Evolutionary conservation across 768 basidiomycete genomes (phyloP), one percentile per base, ranked within the genome.

Genomic region (Jaapia argillacea): DNA sequence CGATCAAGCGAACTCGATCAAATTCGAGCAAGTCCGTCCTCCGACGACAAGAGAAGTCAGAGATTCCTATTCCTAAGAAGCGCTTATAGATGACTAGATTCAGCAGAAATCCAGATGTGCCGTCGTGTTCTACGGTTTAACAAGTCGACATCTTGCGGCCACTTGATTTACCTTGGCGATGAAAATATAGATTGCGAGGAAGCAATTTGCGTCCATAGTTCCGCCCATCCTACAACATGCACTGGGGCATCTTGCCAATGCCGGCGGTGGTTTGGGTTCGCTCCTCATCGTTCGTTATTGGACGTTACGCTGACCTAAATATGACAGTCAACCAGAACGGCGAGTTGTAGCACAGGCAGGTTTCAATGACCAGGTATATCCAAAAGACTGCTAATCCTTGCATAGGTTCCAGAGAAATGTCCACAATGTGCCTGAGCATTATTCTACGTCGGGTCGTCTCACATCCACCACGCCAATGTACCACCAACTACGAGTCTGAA

Each of bases 21-120:
- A n/a, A n/a, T n/a, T n/a, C n/a, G n/a, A n/a, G n/a, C n/a, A 33
- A 33, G 28, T 33, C 28, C 28, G 28, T 62, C 60, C 60, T 56
- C 60, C 60, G 60, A 55, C 36, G 27, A 45, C 18, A 46, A 36
- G 16, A 33, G 28, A 33, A 33, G 28, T 33, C 13, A 21, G 37
- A 38, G 37, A 38, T 38, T 22, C 37, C 37, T n/a, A n/a, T n/a
- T n/a, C n/a, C n/a, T n/a, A n/a, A n/a, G n/a, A n/a, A n/a, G n/a
- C n/a, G n/a, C n/a, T n/a, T n/a, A n/a, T n/a, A n/a, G n/a, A n/a
- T n/a, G n/a, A n/a, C n/a, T n/a, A n/a, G n/a, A n/a, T n/a, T n/a
- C n/a, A n/a, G n/a, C n/a, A n/a, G n/a, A n/a, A n/a, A n/a, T n/a
- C 14, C 49, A 56, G 51, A 85, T 85, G 82, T 85, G 82, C 65